Conservation (phyloP, 371 early-diverging fungal species). For the Zopfochytrium polystomum region DNA sequence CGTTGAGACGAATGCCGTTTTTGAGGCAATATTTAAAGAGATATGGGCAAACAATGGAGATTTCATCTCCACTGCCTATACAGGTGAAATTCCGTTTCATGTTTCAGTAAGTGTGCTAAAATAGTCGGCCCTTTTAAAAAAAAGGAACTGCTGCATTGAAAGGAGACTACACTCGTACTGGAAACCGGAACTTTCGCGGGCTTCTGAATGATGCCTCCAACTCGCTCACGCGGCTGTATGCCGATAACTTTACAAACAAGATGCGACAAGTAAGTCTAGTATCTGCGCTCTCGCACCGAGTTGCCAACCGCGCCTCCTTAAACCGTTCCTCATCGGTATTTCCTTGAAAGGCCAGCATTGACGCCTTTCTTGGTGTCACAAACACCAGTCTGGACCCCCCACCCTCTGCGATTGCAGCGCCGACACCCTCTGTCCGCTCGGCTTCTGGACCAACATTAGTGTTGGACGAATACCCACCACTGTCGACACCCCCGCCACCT, state of each 20-base stretch:
- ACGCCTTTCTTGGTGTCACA: too few species aligned
- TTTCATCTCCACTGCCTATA: slow-evolving; percentile 61
- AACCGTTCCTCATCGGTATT: too few species aligned
- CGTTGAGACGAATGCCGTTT: slow-evolving; percentile 54
- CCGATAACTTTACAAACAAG: slow-evolving; percentile 53
- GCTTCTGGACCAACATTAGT: too few species aligned
- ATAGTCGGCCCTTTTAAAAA: slow-evolving; percentile 44
- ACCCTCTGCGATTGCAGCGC: too few species aligned
- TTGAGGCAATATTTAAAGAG: slow-evolving; percentile 61
- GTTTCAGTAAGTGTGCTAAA: too few species aligned
- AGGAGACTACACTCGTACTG: slow-evolving; percentile 67
- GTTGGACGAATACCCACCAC: too few species aligned
- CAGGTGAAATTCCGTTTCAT: slow-evolving; percentile 41
- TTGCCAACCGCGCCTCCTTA: too few species aligned
- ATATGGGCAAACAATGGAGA: slow-evolving; percentile 70
- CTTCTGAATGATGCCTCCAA: slow-evolving; percentile 74
- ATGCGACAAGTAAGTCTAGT: slow-evolving; percentile 15
- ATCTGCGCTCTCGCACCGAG: too few species aligned
- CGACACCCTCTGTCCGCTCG: too few species aligned
- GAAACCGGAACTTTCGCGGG: slow-evolving; percentile 65
- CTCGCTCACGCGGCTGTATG: slow-evolving; percentile 65
- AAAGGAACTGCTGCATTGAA: slow-evolving; percentile 67
- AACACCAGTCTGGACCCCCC: too few species aligned
- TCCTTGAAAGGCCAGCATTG: too few species aligned
- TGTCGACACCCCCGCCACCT: too few species aligned